Percentiles rank a stretch among this genome's conserved stretches.
These are phyloP conservation scores for Penicillium lagena DNA, from an alignment of 495 filamentous ascomycete genomes.

Conservation along the genomic window DNA sequence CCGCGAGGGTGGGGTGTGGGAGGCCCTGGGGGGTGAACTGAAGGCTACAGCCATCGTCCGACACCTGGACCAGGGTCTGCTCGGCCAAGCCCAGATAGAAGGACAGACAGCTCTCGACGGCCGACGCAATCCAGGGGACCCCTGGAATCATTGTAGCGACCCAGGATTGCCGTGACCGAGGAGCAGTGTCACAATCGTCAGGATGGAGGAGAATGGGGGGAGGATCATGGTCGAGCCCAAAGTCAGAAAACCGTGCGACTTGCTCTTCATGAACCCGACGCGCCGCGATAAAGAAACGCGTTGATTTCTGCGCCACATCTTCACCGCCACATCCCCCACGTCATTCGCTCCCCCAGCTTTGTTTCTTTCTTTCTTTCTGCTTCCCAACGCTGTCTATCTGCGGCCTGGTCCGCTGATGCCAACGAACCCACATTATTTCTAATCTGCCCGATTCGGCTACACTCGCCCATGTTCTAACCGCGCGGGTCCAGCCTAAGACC, in stretches of 20 bases:
- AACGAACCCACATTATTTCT: too few relatives aligned
- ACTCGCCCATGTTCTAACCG: not conserved
- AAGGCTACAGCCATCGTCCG: slow-evolving; percentile 36
- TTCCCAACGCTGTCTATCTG: not conserved
- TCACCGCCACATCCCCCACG: too few relatives aligned
- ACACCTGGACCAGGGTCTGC: slow-evolving; percentile 11
- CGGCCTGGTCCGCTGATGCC: too few relatives aligned
- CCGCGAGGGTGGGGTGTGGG: slow-evolving; percentile 4
- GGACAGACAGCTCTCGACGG: slow-evolving; percentile 22
- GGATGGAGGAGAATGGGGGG: not conserved
- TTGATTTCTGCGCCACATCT: too few relatives aligned
- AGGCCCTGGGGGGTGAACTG: slow-evolving; percentile 15
- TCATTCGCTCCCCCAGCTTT: too few relatives aligned
- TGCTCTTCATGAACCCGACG: too few relatives aligned
- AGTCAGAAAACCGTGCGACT: too few relatives aligned
- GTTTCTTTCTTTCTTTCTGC: slow-evolving; percentile 1
- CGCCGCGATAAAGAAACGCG: too few relatives aligned
- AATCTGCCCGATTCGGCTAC: not conserved
- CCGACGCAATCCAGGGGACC: slow-evolving; percentile 24
- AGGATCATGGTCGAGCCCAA: not conserved
- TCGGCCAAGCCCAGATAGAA: slow-evolving; percentile 11
- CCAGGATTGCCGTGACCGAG: not conserved
- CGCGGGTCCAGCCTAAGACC: slow-evolving; percentile 4
- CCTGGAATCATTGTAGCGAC: slow-evolving; percentile 20
- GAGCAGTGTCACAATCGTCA: not conserved